These are phyloP conservation scores for Infundibulicybe gibba DNA, from an alignment of 768 basidiomycete species.

Conservation along the genomic window DNA sequence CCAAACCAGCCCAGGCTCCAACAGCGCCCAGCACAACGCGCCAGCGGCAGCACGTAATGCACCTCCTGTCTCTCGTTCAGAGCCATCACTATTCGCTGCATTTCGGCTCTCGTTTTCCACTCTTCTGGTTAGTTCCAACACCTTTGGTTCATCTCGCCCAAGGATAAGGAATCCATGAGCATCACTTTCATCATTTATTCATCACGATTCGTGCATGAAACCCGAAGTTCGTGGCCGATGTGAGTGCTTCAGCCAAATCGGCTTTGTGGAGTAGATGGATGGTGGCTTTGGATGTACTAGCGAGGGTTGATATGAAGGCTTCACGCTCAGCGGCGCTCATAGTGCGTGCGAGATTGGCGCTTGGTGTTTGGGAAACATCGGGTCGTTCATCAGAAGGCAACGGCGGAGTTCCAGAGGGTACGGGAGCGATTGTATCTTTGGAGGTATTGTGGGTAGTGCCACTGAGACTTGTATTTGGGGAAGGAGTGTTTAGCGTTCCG, in stretches of 20 bases:
- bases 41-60: constrained; percentile 43
- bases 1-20: constrained; percentile 56
- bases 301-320: constrained; percentile 43
- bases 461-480: constrained; percentile 25
- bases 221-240: constrained; percentile 37
- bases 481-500: constrained; percentile 49
- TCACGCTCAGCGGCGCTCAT: constrained; percentile 54
- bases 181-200: constrained; percentile 25
- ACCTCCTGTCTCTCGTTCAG: not conserved
- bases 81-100: not conserved
- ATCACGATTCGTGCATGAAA: constrained; percentile 40
- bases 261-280: constrained; percentile 44
- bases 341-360: constrained; percentile 33
- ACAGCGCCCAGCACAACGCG: constrained; percentile 58
- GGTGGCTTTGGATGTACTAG: constrained; percentile 38
- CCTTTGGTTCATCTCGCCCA: constrained; percentile 46
- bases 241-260: constrained; percentile 37
- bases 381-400: too few species aligned
- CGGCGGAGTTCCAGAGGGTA: too few species aligned
- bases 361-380: too few species aligned
- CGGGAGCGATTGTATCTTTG: not conserved
- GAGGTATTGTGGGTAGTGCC: constrained; percentile 4
- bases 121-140: constrained; percentile 33
- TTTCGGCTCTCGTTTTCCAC: constrained; percentile 26
- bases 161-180: constrained; percentile 46